Evolutionary conservation across 768 basidiomycete species (phyloP).

Genomic region (Phanerochaete sordida): DNA sequence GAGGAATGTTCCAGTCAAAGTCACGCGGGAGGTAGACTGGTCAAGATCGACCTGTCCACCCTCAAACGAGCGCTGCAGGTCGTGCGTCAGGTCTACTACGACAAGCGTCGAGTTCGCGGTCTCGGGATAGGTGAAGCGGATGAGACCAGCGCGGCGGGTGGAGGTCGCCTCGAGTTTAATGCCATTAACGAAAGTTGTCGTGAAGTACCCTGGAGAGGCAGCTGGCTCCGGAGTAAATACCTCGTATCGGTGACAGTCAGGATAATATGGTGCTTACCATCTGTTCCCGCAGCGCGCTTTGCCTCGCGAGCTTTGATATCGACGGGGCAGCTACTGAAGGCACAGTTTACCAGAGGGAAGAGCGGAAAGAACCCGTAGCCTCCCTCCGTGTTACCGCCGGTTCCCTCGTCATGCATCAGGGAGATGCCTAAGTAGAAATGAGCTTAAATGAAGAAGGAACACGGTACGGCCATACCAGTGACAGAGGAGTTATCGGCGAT

Average conservation of each 20-base stretch:
- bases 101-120: constrained; percentile 7
- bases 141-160: constrained; percentile 21
- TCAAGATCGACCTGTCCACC: constrained; percentile 37
- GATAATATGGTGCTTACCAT: constrained; percentile 28
- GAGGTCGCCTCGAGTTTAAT: constrained; percentile 33
- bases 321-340: constrained; percentile 40
- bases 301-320: constrained; percentile 37
- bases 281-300: constrained; percentile 39
- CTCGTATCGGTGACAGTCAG: not conserved
- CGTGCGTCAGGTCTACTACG: constrained; percentile 22
- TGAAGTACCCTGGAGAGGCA: constrained; percentile 47
- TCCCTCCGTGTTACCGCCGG: constrained; percentile 47
- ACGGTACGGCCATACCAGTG: constrained; percentile 10
- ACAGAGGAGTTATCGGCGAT: constrained; percentile 38
- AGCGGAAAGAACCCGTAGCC: constrained; percentile 52
- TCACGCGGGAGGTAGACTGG: constrained; percentile 31
- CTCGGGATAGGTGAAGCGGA: constrained; percentile 19
- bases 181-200: constrained; percentile 41
- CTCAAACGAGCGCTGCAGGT: constrained; percentile 42
- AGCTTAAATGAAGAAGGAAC: not conserved
- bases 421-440: constrained; percentile 43
- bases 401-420: constrained; percentile 52
- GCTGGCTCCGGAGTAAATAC: constrained; percentile 22
- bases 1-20: constrained; percentile 40
- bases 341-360: constrained; percentile 41